Base-by-base conservation (phyloP, 768 basidiomycete genomes). In the Lentinula edodes region DNA sequence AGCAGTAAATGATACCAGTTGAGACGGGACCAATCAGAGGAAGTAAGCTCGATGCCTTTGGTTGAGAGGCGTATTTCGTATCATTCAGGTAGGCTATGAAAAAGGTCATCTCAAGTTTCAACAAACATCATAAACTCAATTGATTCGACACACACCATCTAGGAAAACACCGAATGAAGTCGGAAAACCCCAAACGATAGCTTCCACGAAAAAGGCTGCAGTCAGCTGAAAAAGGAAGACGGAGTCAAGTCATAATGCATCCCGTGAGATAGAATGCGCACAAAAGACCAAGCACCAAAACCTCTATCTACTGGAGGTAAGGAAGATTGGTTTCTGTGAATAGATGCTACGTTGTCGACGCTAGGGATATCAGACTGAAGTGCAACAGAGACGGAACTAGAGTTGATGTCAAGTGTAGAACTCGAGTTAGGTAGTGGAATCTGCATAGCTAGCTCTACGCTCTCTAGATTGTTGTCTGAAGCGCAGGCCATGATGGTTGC, bases 1-100 rank as follows among this genome's bases (percentile, higher is more conserved):
- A 68, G 52, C 71, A 73, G 60, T 72, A 74, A n/a, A 73, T 73
- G 28, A 73, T 67, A 1, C 73, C 72, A 41, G 71, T 66, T 1
- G 67, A 65, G 1, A 70, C 61, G 1, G 67, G 70, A 10, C 73
- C 73, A 42, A 72, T 66, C 10, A 74, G 62, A 1, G 73, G 73
- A n/a, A 74, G 66, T 13, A 72, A 62, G 2, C 58, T 56, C 5
- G 63, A 36, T 10, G 73, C 70, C 32, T 64, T 63, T 3, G 65
- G 54, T 41, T 73, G 70, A 2, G 66, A 63, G 8, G 52, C 39
- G 48, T 65, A 71, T 28, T 15, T 50, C n/a, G 45, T 18, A 38
- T 50, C 45, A n/a, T 36, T 58, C 23, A 58, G 58, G 34, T 58
- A 48, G 7, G 32, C 56, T 58, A 28, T 28, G 3, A 28, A 28